Evolutionary conservation across 208 protist genomes (phyloP), one percentile per base, ranked within the genome.

Genomic region (Crithidia thermophila): DNA sequence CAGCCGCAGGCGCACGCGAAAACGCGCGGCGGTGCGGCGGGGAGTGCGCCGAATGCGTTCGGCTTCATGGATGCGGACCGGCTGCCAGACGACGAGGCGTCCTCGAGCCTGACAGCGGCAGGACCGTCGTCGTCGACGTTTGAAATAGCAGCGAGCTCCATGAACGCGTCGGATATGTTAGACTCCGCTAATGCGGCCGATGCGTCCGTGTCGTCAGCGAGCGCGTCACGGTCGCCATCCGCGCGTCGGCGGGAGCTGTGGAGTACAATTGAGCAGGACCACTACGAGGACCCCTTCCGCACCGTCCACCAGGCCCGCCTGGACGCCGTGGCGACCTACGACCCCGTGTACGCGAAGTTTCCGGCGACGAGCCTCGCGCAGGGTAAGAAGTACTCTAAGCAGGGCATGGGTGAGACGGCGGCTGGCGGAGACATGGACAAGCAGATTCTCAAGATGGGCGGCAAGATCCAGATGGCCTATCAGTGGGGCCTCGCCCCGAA

Each of bases 261-360:
- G 87, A 53, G 61, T 0, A 68, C 56, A 13, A 88, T 96, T 51
- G 62, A 82, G 25, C 31, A 50, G 1, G 85, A 96, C 72, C 83
- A 46, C 20, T 94, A 93, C 62, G 88, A 96, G 55, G 82, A 88
- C 59, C 91, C 91, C 5, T 85, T 87, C 31, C 68, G 25, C 52
- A 83, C 81, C 20, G 70, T 96, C n/a, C 91, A 96, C 46, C 91
- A 96, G 56, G 88, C 88, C 18, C 87, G 91, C 47, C 75, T 96
- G 18, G 88, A 96, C 63, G 91, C 91, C 1, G 78, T 45, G 8
- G 67, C 81, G 36, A 77, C 80, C 23, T 93, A 93, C 64, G 86
- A 93, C 59, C 67, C 77, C 7, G 28, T 81, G 10, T 94, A 93
- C 73, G 72, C 71, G 11, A 79, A 82, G 23, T 75, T 77, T 55